Evolutionary conservation across 345 rosid genomes (phyloP), one percentile per base, ranked within the genome.

Genomic region (Euphorbia tirucalli): DNA sequence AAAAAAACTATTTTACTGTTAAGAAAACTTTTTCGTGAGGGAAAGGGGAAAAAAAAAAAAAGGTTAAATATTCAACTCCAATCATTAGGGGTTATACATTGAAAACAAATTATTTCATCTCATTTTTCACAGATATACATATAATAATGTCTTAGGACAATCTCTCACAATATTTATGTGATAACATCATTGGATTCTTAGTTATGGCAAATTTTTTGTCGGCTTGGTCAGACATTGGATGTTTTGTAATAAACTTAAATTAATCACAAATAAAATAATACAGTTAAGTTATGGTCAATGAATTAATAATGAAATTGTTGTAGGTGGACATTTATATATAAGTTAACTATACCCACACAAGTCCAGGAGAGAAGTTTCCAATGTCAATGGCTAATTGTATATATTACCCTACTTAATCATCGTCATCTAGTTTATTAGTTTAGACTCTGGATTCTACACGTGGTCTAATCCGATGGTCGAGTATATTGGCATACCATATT

Each of bases 301-400:
- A 64, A 28, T 49, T 3, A 35, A 35, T 14, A 71, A 59, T 39
- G 13, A 70, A 57, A 8, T 52, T 31, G 24, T 62, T 43, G 11
- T 50, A 50, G 65, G 61, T 35, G 7, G 3, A 35, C 39, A 25
- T 50, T 1, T 7, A 16, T 50, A 15, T 7, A 28, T 5, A 4
- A 63, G n/a, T n/a, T 22, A 14, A 21, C 14, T 55, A 46, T 8
- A 31, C 39, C 48, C 19, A 35, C 15, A 8, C 15, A 37, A 37
- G 66, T 62, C 56, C 14, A 31, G 0, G 56, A 30, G 7, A 19
- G 56, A 71, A 65, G 71, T 31, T 67, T 67, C 58, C 52, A 69
- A 69, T 73, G 77, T 69, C 77, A 69, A 78, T 52, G 61, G 16
- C 50, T n/a, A 35, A 32, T 72, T n/a, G 16, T 70, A 54, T 68